phyloP scores from a whole-genome alignment of 2,329 filamentous ascomycete species.

The Phaeosphaeriaceae sp. region DNA sequence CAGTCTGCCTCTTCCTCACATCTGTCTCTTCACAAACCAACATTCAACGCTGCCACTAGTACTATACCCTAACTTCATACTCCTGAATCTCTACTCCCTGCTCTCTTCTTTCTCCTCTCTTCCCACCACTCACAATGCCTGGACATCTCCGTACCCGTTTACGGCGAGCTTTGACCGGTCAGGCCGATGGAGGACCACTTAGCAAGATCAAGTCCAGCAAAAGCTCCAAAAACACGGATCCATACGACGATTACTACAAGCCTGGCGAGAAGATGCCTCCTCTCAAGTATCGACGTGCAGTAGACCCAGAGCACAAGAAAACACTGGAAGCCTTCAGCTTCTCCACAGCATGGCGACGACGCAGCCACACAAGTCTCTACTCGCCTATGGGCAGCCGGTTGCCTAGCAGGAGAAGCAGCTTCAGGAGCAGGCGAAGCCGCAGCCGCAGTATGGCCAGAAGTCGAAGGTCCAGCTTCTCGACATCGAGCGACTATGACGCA shows the following conservation, averaged over 20 bases:
- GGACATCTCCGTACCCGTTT: constrained; percentile 53
- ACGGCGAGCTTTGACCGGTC: constrained; percentile 52
- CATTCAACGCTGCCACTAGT: constrained; percentile 5
- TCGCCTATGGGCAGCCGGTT: constrained; percentile 57
- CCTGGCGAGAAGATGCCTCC: constrained; percentile 60
- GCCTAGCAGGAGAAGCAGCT: constrained; percentile 50
- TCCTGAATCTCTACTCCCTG: too few relatives aligned
- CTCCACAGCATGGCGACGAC: constrained; percentile 54
- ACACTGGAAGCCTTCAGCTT: constrained; percentile 57
- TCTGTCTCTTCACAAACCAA: too few relatives aligned
- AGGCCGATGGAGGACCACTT: constrained; percentile 32
- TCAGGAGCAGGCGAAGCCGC: constrained; percentile 37
- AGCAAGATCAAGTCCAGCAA: constrained; percentile 36
- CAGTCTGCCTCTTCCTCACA: constrained; percentile 5
- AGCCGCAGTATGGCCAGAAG: constrained; percentile 36
- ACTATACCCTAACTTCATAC: too few relatives aligned
- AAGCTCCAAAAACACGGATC: constrained; percentile 40
- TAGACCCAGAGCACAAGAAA: constrained; percentile 59
- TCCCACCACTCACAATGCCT: constrained; percentile 45
- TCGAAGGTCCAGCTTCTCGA: constrained; percentile 44
- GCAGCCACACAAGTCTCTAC: constrained; percentile 54
- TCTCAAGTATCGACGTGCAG: constrained; percentile 57
- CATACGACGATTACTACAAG: constrained; percentile 56
- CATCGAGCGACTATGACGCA: constrained; percentile 42
- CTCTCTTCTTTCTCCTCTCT: neutral